These are phyloP conservation scores for Colletotrichum tofieldiae DNA, from an alignment of 2,329 filamentous ascomycete species.

Conservation along the genomic window DNA sequence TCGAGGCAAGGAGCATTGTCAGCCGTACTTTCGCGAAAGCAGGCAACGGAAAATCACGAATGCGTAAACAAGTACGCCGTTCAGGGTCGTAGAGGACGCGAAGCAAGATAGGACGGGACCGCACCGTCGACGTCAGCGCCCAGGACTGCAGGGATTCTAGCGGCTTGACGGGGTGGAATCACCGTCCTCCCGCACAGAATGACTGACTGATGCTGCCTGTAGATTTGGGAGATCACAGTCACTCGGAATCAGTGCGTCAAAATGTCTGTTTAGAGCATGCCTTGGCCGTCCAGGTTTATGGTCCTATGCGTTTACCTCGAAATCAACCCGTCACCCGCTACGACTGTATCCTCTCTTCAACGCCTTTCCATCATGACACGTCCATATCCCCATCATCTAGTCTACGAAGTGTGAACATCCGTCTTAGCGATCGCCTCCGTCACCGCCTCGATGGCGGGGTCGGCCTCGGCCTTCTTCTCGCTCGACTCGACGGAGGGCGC, in stretches of 20 bases:
- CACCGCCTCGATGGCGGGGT: constrained; percentile 47
- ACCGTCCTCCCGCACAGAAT: too few species aligned
- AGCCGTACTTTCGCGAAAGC: too few species aligned
- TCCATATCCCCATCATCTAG: background rate
- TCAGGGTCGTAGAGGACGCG: too few species aligned
- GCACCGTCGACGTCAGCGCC: too few species aligned
- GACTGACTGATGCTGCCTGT: background rate
- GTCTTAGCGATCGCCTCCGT: constrained; percentile 47
- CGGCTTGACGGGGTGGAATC: too few species aligned
- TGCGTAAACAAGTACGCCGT: too few species aligned
- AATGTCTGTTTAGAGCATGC: background rate
- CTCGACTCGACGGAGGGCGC: constrained; percentile 44
- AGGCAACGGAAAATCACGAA: too few species aligned
- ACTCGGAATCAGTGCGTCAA: background rate
- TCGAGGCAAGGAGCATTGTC: too few species aligned
- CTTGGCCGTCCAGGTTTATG: background rate
- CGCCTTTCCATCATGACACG: constrained; percentile 7
- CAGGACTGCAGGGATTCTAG: too few species aligned
- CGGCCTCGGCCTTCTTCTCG: constrained; percentile 47
- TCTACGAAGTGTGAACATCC: constrained; percentile 47
- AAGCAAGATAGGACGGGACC: too few species aligned
- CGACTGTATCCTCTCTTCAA: constrained; percentile 8
- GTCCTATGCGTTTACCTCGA: background rate
- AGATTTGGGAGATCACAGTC: too few species aligned
- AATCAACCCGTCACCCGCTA: constrained; percentile 15